phyloP scores from a whole-genome alignment of 2,329 filamentous ascomycete species.

The Sclerotinia nivalis region DNA sequence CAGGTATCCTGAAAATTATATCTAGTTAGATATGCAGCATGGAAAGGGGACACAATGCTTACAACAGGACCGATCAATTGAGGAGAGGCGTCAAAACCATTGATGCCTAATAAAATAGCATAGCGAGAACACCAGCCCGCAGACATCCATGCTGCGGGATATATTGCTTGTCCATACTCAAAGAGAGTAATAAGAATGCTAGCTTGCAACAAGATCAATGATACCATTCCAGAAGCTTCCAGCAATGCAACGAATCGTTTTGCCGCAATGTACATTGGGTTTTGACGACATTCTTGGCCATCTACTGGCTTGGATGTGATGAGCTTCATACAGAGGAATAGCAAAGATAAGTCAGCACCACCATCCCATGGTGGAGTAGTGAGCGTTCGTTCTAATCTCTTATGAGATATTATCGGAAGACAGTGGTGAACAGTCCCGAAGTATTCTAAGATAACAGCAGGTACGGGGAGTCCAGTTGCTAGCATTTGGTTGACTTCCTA shows the following conservation, averaged over 20 bases:
- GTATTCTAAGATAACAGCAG: conserved; percentile 45
- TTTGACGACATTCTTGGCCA: conserved; percentile 43
- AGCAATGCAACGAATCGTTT: conserved; percentile 47
- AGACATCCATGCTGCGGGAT: conserved; percentile 53
- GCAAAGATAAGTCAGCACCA: conserved; percentile 49
- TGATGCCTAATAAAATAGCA: conserved; percentile 49
- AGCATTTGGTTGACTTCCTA: conserved; percentile 47
- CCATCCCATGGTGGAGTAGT: conserved; percentile 47
- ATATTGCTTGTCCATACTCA: conserved; percentile 52
- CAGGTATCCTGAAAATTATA: conserved; percentile 43
- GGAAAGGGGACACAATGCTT: conserved; percentile 26
- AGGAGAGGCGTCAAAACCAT: conserved; percentile 42
- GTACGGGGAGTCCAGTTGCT: conserved; percentile 44
- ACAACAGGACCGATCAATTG: conserved; percentile 44
- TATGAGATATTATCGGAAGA: conserved; percentile 52
- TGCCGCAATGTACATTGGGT: conserved; percentile 46
- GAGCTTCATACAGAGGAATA: conserved; percentile 53
- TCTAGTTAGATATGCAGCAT: conserved; percentile 14
- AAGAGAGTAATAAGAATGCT: conserved; percentile 50
- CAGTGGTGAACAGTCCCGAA: conserved; percentile 50
- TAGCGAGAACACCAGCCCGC: conserved; percentile 49
- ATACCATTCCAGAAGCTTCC: conserved; percentile 47
- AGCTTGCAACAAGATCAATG: conserved; percentile 49
- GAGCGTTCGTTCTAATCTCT: conserved; percentile 45
- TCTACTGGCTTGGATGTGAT: conserved; percentile 44